Percentiles rank a stretch among this genome's conserved stretches.
phyloP scores from a whole-genome alignment of 2,329 filamentous ascomycete genomes.

The Plenodomus tracheiphilus region DNA sequence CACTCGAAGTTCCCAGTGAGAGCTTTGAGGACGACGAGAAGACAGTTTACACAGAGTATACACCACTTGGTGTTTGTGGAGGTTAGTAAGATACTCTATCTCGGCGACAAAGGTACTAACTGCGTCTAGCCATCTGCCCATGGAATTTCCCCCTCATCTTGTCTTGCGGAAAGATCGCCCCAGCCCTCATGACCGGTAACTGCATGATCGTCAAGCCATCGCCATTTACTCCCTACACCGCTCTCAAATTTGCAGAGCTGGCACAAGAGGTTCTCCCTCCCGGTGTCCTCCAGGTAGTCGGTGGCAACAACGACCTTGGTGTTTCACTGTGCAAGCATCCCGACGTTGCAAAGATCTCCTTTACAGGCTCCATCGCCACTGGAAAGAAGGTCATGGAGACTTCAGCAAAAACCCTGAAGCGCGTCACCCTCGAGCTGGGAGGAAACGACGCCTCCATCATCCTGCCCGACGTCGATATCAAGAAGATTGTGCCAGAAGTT shows the following conservation, averaged over 20 bases:
- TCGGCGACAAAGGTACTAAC: neutral
- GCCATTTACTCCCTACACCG: slow-evolving; percentile 60
- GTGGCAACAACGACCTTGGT: slow-evolving; percentile 64
- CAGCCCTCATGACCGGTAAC: slow-evolving; percentile 61
- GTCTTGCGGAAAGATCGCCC: slow-evolving; percentile 58
- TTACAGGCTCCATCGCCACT: slow-evolving; percentile 64
- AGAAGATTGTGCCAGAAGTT: slow-evolving; percentile 53
- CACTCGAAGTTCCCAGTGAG: slow-evolving; percentile 44
- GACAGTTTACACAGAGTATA: slow-evolving; percentile 51
- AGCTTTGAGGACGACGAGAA: slow-evolving; percentile 51
- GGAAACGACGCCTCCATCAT: slow-evolving; percentile 67
- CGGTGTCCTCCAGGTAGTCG: slow-evolving; percentile 64
- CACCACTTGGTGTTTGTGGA: slow-evolving; percentile 52
- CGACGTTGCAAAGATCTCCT: slow-evolving; percentile 64
- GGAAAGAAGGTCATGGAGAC: slow-evolving; percentile 65
- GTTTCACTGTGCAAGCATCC: slow-evolving; percentile 63
- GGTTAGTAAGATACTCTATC: neutral
- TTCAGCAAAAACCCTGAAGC: slow-evolving; percentile 61
- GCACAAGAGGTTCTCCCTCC: slow-evolving; percentile 62
- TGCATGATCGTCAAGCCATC: slow-evolving; percentile 61
- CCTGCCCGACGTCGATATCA: slow-evolving; percentile 60
- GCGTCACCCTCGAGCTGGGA: slow-evolving; percentile 64
- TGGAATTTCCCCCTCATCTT: slow-evolving; percentile 61
- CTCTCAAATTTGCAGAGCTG: slow-evolving; percentile 64
- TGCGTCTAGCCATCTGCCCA: slow-evolving; percentile 31